A percentile compares a stretch with the other conserved stretches of the same genome.
Conservation (phyloP, 1,284 basidiomycete species). For the Rhodotorula sp. region DNA sequence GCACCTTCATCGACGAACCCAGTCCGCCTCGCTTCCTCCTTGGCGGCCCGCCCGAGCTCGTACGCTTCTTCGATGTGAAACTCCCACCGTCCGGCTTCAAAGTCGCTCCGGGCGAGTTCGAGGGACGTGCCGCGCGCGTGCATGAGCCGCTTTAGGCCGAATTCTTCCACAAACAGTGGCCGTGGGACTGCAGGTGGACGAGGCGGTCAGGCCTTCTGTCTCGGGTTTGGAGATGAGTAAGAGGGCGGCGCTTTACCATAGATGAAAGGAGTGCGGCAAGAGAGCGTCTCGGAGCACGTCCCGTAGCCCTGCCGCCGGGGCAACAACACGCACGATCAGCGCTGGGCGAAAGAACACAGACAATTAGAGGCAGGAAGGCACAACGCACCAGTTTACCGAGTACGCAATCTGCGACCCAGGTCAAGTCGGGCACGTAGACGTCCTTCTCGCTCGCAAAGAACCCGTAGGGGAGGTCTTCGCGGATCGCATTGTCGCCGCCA, state of each 20-base stretch:
- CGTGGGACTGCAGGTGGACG: conserved; percentile 58
- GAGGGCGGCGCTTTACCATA: conserved; percentile 29
- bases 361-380: not conserved
- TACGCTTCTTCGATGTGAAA: conserved; percentile 34
- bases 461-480: conserved; percentile 59
- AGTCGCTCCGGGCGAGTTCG: conserved; percentile 32
- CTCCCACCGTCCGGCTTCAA: conserved; percentile 38
- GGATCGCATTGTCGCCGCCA: conserved; percentile 46
- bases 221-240: too few relatives aligned
- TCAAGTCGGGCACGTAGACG: conserved; percentile 76
- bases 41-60: conserved; percentile 23
- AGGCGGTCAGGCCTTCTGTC: too few relatives aligned
- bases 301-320: conserved; percentile 42
- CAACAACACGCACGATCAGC: not conserved
- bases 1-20: conserved; percentile 33
- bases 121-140: conserved; percentile 44
- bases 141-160: conserved; percentile 65
- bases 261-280: conserved; percentile 38
- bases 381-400: conserved; percentile 62
- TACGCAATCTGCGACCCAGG: conserved; percentile 68
- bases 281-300: conserved; percentile 46
- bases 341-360: not conserved
- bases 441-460: conserved; percentile 71
- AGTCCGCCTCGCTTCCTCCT: conserved; percentile 19
- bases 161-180: conserved; percentile 73